Evolutionary conservation across 441 rosid genomes (phyloP), one percentile per base, ranked within the genome.

Genomic region (Daphne laureola): DNA sequence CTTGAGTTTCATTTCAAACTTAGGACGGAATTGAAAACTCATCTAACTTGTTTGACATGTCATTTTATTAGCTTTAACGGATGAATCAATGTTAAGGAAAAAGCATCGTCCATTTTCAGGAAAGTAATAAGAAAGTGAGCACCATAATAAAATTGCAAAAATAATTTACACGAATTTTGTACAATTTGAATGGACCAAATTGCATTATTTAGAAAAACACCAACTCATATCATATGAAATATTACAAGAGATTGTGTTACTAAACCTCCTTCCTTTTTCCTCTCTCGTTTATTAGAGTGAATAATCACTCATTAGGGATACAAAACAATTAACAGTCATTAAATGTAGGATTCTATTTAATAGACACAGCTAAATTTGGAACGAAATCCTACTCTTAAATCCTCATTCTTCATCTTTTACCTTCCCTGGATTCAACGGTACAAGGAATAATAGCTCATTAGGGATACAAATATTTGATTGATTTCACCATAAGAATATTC

Each of bases 201-300:
- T 31, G 38, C 11, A 9, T 31, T 7, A 31, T 31, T 50, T 38
- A 59, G 9, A 57, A 31, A 69, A 67, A 62, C 63, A 61, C 66
- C 61, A 67, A 61, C 62, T 64, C 25, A 21, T 21, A 21, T 79
- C 82, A 72, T 70, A 79, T 75, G 78, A 78, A 63, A 43, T 3
- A 64, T 70, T 85, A 79, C 80, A 79, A 77, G 75, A 80, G 61
- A 71, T 62, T 71, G 66, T 67, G 72, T 64, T 75, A 74, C 59
- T 54, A 54, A 49, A 21, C 71, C 59, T 50, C 61, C 53, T 54
- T 64, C 38, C 51, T 62, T 64, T 74, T 65, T 64, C 70, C 71
- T 60, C 43, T 48, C 59, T 56, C 54, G 18, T 17, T 36, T 59
- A 55, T 54, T 55, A 31, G 53, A 66, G 38, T 31, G 27, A 35